Conservation (phyloP, 257 asterid genomes). For the Fraxinus quadrangulata region DNA sequence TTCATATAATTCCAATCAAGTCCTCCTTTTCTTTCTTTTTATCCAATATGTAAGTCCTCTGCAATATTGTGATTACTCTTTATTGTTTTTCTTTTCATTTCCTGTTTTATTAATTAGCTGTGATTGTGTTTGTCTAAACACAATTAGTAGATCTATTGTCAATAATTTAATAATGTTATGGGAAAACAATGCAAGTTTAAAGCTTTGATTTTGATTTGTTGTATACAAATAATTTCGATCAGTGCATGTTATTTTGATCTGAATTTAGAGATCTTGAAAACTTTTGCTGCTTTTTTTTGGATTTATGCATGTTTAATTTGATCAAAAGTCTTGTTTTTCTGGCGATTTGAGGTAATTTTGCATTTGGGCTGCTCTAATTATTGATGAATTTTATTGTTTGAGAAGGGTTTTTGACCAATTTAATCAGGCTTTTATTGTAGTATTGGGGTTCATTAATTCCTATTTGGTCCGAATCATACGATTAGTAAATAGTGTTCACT, state of each 20-base stretch:
- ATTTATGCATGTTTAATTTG: slow-evolving; percentile 40
- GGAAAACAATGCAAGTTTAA: slow-evolving; percentile 47
- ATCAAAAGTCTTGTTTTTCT: slow-evolving; percentile 40
- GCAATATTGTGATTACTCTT: slow-evolving; percentile 17
- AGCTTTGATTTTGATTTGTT: slow-evolving; percentile 32
- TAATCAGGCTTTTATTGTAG: background rate
- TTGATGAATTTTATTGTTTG: slow-evolving; percentile 26
- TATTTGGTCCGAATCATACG: background rate
- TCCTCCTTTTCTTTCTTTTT: slow-evolving; percentile 42
- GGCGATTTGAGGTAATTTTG: slow-evolving; percentile 6
- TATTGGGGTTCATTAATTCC: background rate
- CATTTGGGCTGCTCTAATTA: slow-evolving; percentile 38
- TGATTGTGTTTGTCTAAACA: background rate
- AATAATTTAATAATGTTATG: slow-evolving; percentile 18
- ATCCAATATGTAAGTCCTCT: slow-evolving; percentile 67
- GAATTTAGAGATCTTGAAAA: slow-evolving; percentile 53
- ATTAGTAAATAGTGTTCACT: background rate
- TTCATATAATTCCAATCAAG: slow-evolving; percentile 45
- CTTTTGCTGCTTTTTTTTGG: slow-evolving; percentile 11
- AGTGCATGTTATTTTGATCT: slow-evolving; percentile 54
- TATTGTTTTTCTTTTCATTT: background rate
- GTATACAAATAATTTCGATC: slow-evolving; percentile 30
- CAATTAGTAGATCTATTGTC: background rate
- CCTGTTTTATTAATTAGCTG: background rate
- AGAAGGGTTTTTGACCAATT: background rate